Evolutionary conservation across 805 yeast species (phyloP).

Genomic region (Candida arabinofermentans): DNA sequence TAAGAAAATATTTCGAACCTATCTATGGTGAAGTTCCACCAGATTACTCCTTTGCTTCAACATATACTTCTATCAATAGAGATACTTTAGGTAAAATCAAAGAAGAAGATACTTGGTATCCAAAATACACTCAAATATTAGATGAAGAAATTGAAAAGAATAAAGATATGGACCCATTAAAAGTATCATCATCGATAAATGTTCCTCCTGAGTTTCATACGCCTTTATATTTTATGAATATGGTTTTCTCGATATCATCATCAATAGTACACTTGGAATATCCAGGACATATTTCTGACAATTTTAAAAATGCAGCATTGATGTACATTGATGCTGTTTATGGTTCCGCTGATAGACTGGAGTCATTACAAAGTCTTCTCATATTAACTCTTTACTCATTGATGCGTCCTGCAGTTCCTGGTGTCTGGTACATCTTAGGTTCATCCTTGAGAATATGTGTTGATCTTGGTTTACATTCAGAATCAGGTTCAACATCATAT

Average conservation of each 20-base stretch:
- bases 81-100: constrained; percentile 22
- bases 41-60: constrained; percentile 54
- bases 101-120: constrained; percentile 45
- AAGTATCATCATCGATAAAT: constrained; percentile 33
- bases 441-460: constrained; percentile 75
- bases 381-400: constrained; percentile 66
- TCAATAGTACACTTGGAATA: constrained; percentile 68
- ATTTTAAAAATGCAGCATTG: constrained; percentile 66
- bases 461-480: constrained; percentile 81
- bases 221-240: constrained; percentile 66
- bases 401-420: constrained; percentile 88
- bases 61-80: constrained; percentile 44
- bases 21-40: constrained; percentile 67
- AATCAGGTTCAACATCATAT: constrained; percentile 33
- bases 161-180: constrained; percentile 28
- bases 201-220: constrained; percentile 48
- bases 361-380: constrained; percentile 68
- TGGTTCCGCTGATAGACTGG: constrained; percentile 57
- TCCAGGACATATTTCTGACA: constrained; percentile 60
- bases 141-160: constrained; percentile 22
- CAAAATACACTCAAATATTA: constrained; percentile 36
- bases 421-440: constrained; percentile 90
- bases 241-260: constrained; percentile 77
- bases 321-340: constrained; percentile 54
- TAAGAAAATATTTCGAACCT: constrained; percentile 66